These are phyloP conservation scores for Erodium moschatum DNA, from an alignment of 441 rosid species.

Conservation along the genomic window DNA sequence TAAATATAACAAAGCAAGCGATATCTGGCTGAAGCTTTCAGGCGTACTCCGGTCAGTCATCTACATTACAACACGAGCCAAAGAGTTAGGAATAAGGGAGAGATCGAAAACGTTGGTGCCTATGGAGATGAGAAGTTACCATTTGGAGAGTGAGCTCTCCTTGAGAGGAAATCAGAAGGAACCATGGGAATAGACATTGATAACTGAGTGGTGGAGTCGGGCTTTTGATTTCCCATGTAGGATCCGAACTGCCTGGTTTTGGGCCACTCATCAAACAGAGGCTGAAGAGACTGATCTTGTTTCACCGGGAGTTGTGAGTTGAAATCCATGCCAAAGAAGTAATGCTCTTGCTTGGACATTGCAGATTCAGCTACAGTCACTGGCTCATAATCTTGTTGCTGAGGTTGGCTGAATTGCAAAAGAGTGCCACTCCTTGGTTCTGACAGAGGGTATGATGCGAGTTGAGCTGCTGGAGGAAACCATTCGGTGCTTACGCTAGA, in stretches of 20 bases:
- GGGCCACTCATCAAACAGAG: constrained; percentile 30
- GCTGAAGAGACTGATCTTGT: constrained; percentile 24
- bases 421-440: constrained; percentile 23
- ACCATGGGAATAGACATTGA: background rate
- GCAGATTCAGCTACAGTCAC: constrained; percentile 12
- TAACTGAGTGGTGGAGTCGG: background rate
- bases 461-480: constrained; percentile 19
- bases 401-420: constrained; percentile 18
- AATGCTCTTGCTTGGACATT: constrained; percentile 26
- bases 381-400: constrained; percentile 22
- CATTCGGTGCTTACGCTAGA: constrained; percentile 19
- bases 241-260: constrained; percentile 26
- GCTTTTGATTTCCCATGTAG: constrained; percentile 2
- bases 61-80: background rate
- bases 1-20: background rate
- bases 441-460: constrained; percentile 18
- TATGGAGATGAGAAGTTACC: no score
- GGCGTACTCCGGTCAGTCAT: background rate
- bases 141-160: background rate
- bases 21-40: background rate
- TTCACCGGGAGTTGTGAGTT: background rate
- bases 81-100: background rate
- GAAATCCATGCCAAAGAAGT: constrained; percentile 31
- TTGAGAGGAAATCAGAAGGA: background rate
- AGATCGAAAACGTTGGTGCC: no score